Conservation (phyloP, 164 flowering plant species). For the Nelumbo lutea region DNA sequence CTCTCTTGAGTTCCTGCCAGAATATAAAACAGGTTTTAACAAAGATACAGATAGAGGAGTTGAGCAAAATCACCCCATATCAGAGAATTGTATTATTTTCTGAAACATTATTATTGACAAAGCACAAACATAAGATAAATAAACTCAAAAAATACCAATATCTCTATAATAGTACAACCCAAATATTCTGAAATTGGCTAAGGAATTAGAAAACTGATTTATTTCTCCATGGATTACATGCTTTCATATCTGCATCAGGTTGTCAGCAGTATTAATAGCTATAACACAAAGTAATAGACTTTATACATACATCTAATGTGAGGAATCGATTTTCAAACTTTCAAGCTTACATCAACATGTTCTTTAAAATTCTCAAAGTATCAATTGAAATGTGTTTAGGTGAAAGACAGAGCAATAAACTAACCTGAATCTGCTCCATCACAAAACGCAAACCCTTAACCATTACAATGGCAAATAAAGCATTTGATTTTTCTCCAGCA, state of each 20-base stretch:
- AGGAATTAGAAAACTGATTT: too few species aligned
- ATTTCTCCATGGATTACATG: too few species aligned
- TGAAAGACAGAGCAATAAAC: not conserved
- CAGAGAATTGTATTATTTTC: too few species aligned
- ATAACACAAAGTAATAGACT: too few species aligned
- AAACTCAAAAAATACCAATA: too few species aligned
- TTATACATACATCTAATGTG: too few species aligned
- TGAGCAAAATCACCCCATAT: not conserved
- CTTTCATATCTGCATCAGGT: too few species aligned
- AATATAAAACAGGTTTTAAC: not conserved
- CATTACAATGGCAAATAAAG: constrained; percentile 47
- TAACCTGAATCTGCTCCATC: constrained; percentile 80
- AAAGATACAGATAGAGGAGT: not conserved
- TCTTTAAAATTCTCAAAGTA: not conserved
- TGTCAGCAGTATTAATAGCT: too few species aligned
- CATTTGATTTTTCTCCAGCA: constrained; percentile 27
- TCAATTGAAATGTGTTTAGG: not conserved
- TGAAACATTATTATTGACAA: too few species aligned
- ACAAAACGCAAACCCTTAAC: constrained; percentile 86
- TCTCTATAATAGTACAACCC: too few species aligned
- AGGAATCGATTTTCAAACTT: not conserved
- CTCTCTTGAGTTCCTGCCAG: constrained; percentile 64
- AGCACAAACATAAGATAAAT: too few species aligned
- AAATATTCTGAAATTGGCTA: too few species aligned
- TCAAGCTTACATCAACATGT: not conserved